Evolutionary conservation across 2,329 filamentous ascomycete genomes (phyloP).

Genomic region (Pseudogymnoascus sp.): DNA sequence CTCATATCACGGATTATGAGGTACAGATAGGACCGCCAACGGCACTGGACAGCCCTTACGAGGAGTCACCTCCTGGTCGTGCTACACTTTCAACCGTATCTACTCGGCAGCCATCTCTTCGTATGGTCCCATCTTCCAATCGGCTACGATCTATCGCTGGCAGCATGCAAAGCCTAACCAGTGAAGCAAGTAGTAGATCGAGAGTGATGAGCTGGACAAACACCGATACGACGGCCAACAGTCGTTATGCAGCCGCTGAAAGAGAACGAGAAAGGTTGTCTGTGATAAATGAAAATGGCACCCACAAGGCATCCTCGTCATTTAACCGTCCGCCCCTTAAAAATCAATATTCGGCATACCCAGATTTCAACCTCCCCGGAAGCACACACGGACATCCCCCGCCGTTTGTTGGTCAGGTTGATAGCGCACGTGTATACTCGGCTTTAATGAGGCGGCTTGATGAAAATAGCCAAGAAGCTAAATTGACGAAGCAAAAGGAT

Average conservation of each 20-base stretch:
- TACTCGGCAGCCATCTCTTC: slow-evolving; percentile 42
- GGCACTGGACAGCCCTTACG: slow-evolving; percentile 27
- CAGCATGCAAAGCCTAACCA: slow-evolving; percentile 43
- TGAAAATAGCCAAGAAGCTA: slow-evolving; percentile 29
- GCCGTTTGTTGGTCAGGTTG: slow-evolving; percentile 30
- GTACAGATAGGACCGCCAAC: slow-evolving; percentile 16
- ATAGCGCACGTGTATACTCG: slow-evolving; percentile 53
- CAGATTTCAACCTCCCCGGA: slow-evolving; percentile 15
- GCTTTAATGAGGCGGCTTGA: slow-evolving; percentile 51
- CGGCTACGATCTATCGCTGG: slow-evolving; percentile 44
- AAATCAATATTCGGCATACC: slow-evolving; percentile 24
- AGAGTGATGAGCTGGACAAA: slow-evolving; percentile 65
- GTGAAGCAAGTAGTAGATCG: slow-evolving; percentile 45
- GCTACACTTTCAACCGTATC: slow-evolving; percentile 29
- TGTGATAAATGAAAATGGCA: slow-evolving; percentile 51
- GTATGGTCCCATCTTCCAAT: slow-evolving; percentile 37
- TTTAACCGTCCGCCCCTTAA: slow-evolving; percentile 22
- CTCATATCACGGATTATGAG: slow-evolving; percentile 22
- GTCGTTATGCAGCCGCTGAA: slow-evolving; percentile 28
- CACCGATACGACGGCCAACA: slow-evolving; percentile 40
- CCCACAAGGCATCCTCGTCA: slow-evolving; percentile 35
- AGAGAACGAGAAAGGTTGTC: slow-evolving; percentile 51
- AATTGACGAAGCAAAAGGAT: slow-evolving; percentile 16
- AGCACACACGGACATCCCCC: background rate
- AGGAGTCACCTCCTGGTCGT: slow-evolving; percentile 34